Conservation (phyloP, 2,329 filamentous ascomycete species). For the Beauveria sp. region DNA sequence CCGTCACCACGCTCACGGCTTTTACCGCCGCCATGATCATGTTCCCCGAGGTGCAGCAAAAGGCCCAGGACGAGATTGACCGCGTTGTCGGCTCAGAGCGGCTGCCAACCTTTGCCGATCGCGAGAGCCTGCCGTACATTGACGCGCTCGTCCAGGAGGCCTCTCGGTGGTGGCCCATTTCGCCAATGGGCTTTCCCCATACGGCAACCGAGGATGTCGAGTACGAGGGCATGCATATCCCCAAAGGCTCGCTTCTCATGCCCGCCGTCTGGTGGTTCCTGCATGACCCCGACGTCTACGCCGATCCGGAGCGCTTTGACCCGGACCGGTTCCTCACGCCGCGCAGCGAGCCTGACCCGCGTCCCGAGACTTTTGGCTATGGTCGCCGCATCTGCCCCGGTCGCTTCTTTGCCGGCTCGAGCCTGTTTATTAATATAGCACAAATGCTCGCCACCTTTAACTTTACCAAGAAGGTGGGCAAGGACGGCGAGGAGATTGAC, state of each 20-base stretch:
- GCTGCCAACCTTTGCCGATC: constrained; percentile 35
- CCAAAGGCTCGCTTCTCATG: constrained; percentile 18
- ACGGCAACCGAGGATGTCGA: constrained; percentile 24
- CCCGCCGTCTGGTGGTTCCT: constrained; percentile 30
- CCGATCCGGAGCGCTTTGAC: constrained; percentile 27
- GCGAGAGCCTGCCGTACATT: constrained; percentile 34
- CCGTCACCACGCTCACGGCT: constrained; percentile 20
- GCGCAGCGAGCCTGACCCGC: constrained; percentile 23
- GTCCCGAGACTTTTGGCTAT: constrained; percentile 24
- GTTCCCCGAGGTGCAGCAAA: constrained; percentile 32
- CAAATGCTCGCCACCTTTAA: constrained; percentile 39
- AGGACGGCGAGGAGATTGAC: background rate
- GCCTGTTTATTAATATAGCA: constrained; percentile 27
- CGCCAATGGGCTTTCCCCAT: constrained; percentile 31
- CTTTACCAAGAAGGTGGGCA: background rate
- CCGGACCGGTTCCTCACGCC: constrained; percentile 25
- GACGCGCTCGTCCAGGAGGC: constrained; percentile 1
- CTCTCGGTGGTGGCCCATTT: constrained; percentile 23
- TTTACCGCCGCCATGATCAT: constrained; percentile 41
- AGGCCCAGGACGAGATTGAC: constrained; percentile 34
- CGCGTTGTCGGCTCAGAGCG: constrained; percentile 31
- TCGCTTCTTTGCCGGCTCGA: constrained; percentile 22
- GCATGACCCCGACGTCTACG: constrained; percentile 62
- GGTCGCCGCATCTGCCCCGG: constrained; percentile 30
- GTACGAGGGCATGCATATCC: constrained; percentile 14